Conservation (phyloP, 306 rosid species). For the Citrullus amarus region DNA sequence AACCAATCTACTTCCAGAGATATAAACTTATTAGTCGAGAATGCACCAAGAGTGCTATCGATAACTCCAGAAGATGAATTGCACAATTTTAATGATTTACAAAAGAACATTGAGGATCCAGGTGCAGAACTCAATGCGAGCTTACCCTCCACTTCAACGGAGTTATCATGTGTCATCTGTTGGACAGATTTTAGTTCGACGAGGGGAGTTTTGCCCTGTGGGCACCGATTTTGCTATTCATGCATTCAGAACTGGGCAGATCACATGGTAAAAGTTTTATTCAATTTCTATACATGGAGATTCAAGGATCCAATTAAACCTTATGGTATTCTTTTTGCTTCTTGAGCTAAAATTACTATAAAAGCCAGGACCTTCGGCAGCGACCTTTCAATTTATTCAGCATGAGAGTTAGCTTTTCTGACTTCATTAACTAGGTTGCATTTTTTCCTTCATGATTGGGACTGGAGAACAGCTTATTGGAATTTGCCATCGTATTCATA, state of each 20-base stretch:
- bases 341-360: neutral
- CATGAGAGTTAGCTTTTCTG: neutral
- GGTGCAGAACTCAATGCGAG: conserved; percentile 16
- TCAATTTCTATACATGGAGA: neutral
- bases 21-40: conserved; percentile 18
- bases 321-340: neutral
- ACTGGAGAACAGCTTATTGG: neutral
- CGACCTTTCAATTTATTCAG: neutral
- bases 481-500: neutral
- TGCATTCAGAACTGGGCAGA: conserved; percentile 78
- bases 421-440: neutral
- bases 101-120: conserved; percentile 13
- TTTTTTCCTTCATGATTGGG: neutral
- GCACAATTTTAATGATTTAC: conserved; percentile 20
- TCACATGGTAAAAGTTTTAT: conserved; percentile 36
- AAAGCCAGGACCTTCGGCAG: neutral
- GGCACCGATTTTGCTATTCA: conserved; percentile 74
- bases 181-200: conserved; percentile 61
- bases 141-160: conserved; percentile 24
- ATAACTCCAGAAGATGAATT: conserved; percentile 27
- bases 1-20: conserved; percentile 16
- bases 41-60: conserved; percentile 13
- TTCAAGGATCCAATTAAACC: neutral
- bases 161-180: conserved; percentile 84
- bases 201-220: conserved; percentile 74